Percentiles rank a stretch among this genome's conserved stretches.
Evolutionary conservation across 805 yeast genomes (phyloP).

Genomic region (Ogataea wickerhamii): DNA sequence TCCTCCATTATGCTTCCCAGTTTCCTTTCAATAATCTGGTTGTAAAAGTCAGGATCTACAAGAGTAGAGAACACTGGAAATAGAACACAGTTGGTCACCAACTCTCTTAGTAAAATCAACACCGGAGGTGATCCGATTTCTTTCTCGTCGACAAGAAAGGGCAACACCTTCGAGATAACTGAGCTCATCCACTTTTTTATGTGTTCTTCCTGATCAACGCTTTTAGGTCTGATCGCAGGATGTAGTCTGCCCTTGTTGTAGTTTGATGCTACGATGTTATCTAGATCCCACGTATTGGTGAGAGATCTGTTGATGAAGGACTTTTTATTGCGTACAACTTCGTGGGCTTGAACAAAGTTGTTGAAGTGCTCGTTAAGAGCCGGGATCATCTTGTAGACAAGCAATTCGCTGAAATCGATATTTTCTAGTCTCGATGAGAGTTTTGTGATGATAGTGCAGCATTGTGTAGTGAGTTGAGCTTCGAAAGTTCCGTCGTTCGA

Average conservation of each 20-base stretch:
- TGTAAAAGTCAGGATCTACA: slow-evolving; percentile 75
- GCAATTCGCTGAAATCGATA: slow-evolving; percentile 52
- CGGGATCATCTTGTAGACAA: slow-evolving; percentile 61
- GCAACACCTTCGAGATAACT: slow-evolving; percentile 42
- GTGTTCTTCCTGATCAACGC: slow-evolving; percentile 35
- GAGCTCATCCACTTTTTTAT: slow-evolving; percentile 49
- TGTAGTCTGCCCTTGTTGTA: slow-evolving; percentile 56
- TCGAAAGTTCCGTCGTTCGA: slow-evolving; percentile 38
- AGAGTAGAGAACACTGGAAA: slow-evolving; percentile 48
- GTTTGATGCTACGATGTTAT: slow-evolving; percentile 39
- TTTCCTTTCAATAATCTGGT: slow-evolving; percentile 54
- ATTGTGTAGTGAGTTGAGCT: slow-evolving; percentile 41
- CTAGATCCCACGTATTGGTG: slow-evolving; percentile 34
- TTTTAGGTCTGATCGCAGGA: slow-evolving; percentile 44
- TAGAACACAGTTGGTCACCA: slow-evolving; percentile 56
- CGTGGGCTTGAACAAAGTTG: slow-evolving; percentile 44
- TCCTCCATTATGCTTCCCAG: slow-evolving; percentile 68
- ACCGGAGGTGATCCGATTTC: slow-evolving; percentile 51
- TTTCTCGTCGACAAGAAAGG: slow-evolving; percentile 43
- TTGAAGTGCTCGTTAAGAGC: slow-evolving; percentile 60
- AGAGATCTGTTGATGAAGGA: slow-evolving; percentile 16
- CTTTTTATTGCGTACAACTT: slow-evolving; percentile 29
- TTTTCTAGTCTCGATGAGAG: slow-evolving; percentile 40
- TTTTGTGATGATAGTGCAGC: slow-evolving; percentile 38
- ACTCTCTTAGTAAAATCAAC: slow-evolving; percentile 52